Evolutionary conservation across 371 early-diverging fungal genomes (phyloP).

Genomic region (Entomophthora muscae): DNA sequence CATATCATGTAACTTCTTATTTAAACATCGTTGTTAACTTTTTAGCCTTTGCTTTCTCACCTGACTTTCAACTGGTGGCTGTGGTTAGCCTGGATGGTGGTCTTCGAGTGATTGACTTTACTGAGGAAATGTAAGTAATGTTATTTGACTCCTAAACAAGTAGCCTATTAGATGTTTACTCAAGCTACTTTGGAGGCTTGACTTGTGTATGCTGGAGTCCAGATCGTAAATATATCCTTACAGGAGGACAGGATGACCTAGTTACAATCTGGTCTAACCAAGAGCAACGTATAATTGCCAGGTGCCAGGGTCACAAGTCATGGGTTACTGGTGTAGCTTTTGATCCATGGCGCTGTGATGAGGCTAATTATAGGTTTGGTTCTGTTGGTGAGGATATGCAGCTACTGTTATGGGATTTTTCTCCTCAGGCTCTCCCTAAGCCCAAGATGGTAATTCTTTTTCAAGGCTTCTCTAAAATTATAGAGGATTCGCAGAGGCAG

Average conservation of each 20-base stretch:
- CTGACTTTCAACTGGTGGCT: slow-evolving; percentile 66
- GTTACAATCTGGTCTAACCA: slow-evolving; percentile 78
- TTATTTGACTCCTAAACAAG: background rate
- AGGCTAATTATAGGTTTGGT: slow-evolving; percentile 66
- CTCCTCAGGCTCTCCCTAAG: slow-evolving; percentile 48
- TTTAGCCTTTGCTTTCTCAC: slow-evolving; percentile 63
- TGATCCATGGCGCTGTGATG: slow-evolving; percentile 76
- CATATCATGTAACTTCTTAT: slow-evolving; percentile 32
- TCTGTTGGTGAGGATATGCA: slow-evolving; percentile 82
- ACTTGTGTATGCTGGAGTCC: slow-evolving; percentile 82
- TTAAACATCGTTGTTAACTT: background rate
- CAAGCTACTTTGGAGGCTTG: slow-evolving; percentile 68
- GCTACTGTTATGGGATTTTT: slow-evolving; percentile 84
- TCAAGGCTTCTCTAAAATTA: slow-evolving; percentile 6
- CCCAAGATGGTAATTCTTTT: slow-evolving; percentile 39
- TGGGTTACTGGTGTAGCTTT: slow-evolving; percentile 80
- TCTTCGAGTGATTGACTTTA: slow-evolving; percentile 56
- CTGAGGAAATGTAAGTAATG: slow-evolving; percentile 28
- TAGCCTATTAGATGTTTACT: slow-evolving; percentile 47
- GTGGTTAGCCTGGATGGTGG: slow-evolving; percentile 57
- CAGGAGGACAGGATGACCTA: slow-evolving; percentile 91
- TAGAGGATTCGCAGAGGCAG: slow-evolving; percentile 14
- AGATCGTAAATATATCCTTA: slow-evolving; percentile 79
- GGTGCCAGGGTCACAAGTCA: slow-evolving; percentile 88
- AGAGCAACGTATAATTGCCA: slow-evolving; percentile 56